Percentiles rank a stretch among this genome's conserved stretches.
These are phyloP conservation scores for Quercus glauca DNA, from an alignment of 306 rosid species.

Conservation along the genomic window DNA sequence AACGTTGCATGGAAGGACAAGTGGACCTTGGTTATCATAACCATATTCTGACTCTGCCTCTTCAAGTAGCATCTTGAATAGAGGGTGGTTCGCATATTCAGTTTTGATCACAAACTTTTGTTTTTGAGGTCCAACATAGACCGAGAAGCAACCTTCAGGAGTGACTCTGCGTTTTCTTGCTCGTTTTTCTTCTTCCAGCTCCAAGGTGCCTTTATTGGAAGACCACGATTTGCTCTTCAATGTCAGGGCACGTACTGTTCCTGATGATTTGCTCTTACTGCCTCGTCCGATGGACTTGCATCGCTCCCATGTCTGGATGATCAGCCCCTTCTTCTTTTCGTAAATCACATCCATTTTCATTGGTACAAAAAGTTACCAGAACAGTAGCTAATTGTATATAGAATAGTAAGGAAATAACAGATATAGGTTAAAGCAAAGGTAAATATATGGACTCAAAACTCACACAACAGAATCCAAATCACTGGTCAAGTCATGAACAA, in stretches of 20 bases:
- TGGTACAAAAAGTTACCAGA: neutral
- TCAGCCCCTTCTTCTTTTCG: slow-evolving; percentile 46
- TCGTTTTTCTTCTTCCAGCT: neutral
- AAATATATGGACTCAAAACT: slow-evolving; percentile 12
- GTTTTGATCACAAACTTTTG: slow-evolving; percentile 67
- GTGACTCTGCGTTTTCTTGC: slow-evolving; percentile 23
- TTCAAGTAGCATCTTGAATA: slow-evolving; percentile 70
- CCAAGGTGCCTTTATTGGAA: neutral
- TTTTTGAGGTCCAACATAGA: slow-evolving; percentile 72
- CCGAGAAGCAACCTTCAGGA: slow-evolving; percentile 74
- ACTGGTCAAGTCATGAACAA: neutral
- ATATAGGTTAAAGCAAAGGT: neutral
- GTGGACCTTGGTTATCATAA: slow-evolving; percentile 62
- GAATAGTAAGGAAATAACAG: neutral
- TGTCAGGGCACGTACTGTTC: slow-evolving; percentile 1
- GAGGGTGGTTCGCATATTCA: slow-evolving; percentile 67
- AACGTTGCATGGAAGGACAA: slow-evolving; percentile 72
- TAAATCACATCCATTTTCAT: slow-evolving; percentile 20
- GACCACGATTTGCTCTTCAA: slow-evolving; percentile 62
- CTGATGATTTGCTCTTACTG: neutral
- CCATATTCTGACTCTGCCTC: slow-evolving; percentile 91
- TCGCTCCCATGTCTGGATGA: slow-evolving; percentile 70
- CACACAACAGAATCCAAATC: neutral
- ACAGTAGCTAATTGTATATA: neutral
- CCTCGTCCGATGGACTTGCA: slow-evolving; percentile 78